Evolutionary conservation across 805 yeast genomes (phyloP).

Genomic region (Isabelozyma pseudorhagii): DNA sequence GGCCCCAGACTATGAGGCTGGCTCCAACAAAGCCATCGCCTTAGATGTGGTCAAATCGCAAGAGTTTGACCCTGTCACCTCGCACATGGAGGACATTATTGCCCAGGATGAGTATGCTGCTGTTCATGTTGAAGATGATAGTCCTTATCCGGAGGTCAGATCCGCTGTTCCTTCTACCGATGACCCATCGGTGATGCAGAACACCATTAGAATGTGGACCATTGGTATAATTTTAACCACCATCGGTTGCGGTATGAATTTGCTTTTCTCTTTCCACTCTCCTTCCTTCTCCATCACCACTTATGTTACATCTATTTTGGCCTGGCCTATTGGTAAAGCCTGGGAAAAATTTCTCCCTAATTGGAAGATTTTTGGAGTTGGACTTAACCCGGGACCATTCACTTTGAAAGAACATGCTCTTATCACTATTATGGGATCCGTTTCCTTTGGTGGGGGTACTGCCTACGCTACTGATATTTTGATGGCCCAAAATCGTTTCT

Average conservation of each 20-base stretch:
- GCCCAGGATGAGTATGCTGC: constrained; percentile 37
- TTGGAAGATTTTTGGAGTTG: constrained; percentile 27
- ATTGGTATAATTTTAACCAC: constrained; percentile 49
- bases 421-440: constrained; percentile 52
- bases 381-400: constrained; percentile 59
- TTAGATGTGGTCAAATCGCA: constrained; percentile 18
- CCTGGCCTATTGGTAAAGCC: constrained; percentile 56
- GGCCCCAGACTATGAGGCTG: not conserved
- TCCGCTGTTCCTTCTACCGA: constrained; percentile 55
- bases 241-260: constrained; percentile 57
- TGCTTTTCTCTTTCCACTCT: constrained; percentile 54
- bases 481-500: constrained; percentile 49
- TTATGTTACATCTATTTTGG: constrained; percentile 55
- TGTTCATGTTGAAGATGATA: constrained; percentile 34
- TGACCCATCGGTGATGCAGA: constrained; percentile 47
- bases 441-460: constrained; percentile 38
- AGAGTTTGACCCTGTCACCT: constrained; percentile 32
- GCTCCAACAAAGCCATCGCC: not conserved
- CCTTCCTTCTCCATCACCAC: constrained; percentile 52
- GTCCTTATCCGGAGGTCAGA: constrained; percentile 65
- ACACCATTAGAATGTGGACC: constrained; percentile 56
- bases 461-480: constrained; percentile 60
- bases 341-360: constrained; percentile 41
- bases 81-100: constrained; percentile 17
- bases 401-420: constrained; percentile 61